Evolutionary conservation across 148 eudicot species (phyloP).

Genomic region (Heliamphora exappendiculata): DNA sequence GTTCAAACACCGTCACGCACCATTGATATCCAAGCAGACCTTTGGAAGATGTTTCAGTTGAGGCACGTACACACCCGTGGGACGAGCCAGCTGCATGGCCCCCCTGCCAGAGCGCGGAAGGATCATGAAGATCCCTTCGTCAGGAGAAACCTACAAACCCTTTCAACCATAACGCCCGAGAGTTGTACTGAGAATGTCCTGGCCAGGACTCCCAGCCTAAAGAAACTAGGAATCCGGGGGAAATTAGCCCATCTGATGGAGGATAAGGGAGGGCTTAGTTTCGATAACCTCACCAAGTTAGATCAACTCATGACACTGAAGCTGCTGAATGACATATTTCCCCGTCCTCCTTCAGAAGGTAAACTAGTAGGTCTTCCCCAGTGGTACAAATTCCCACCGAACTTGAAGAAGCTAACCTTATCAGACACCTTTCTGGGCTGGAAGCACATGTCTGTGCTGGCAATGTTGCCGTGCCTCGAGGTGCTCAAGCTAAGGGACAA

Average conservation of each 20-base stretch:
- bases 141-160: constrained; percentile 14
- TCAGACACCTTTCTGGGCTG: constrained; percentile 27
- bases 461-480: constrained; percentile 24
- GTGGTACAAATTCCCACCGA: constrained; percentile 25
- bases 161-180: constrained; percentile 18
- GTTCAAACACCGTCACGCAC: constrained; percentile 20
- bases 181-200: constrained; percentile 19
- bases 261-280: constrained; percentile 6
- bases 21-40: constrained; percentile 25
- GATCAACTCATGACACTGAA: constrained; percentile 18
- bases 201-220: constrained; percentile 18
- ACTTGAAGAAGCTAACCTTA: constrained; percentile 24
- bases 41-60: constrained; percentile 34
- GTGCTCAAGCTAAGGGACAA: constrained; percentile 25
- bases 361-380: constrained; percentile 19
- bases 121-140: constrained; percentile 12
- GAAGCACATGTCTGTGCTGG: constrained; percentile 26
- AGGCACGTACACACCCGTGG: constrained; percentile 30
- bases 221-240: constrained; percentile 3
- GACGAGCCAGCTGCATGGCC: constrained; percentile 15
- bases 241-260: constrained; percentile 12
- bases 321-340: constrained; percentile 17
- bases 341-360: constrained; percentile 10
- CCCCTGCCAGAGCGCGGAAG: constrained; percentile 15
- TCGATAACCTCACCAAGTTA: constrained; percentile 16